A percentile compares a stretch with the other conserved stretches of the same genome.
Conservation (phyloP, 257 asterid genomes). For the Handroanthus guayacan region DNA sequence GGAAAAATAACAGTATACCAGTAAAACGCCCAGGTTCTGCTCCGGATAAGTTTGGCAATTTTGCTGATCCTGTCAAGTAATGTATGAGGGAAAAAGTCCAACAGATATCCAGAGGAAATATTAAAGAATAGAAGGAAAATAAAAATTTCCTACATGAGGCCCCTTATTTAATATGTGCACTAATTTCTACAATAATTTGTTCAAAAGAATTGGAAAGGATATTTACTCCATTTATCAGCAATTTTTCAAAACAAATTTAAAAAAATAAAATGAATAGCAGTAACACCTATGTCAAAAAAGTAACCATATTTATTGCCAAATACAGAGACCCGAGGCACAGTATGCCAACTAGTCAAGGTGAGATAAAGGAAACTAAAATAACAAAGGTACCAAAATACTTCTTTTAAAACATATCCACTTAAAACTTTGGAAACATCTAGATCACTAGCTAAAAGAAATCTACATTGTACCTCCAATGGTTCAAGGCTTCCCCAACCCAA, state of each 20-base stretch:
- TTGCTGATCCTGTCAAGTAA: constrained; percentile 58
- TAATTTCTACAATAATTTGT: not conserved
- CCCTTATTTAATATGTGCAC: constrained; percentile 3
- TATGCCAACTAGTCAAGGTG: constrained; percentile 6
- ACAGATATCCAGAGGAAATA: not conserved
- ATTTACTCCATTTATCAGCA: not conserved
- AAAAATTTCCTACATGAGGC: not conserved
- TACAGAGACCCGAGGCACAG: not conserved
- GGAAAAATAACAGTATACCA: constrained; percentile 56
- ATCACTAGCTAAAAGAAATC: not conserved
- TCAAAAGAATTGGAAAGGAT: not conserved
- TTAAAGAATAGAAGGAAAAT: not conserved
- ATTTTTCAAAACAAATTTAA: not conserved
- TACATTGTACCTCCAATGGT: not conserved
- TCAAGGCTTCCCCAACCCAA: constrained; percentile 15
- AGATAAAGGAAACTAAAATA: constrained; percentile 11
- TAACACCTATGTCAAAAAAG: not conserved
- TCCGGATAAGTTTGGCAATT: constrained; percentile 68
- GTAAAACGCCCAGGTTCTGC: constrained; percentile 84
- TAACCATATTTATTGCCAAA: not conserved
- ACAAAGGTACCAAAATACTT: not conserved
- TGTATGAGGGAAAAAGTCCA: constrained; percentile 22
- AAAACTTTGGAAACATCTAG: not conserved
- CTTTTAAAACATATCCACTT: not conserved
- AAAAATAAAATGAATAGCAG: too few relatives aligned